A percentile compares a stretch with the other conserved stretches of the same genome.
Evolutionary conservation across 352 stramenopile species (phyloP).

Genomic region (Pythium guiyangense): DNA sequence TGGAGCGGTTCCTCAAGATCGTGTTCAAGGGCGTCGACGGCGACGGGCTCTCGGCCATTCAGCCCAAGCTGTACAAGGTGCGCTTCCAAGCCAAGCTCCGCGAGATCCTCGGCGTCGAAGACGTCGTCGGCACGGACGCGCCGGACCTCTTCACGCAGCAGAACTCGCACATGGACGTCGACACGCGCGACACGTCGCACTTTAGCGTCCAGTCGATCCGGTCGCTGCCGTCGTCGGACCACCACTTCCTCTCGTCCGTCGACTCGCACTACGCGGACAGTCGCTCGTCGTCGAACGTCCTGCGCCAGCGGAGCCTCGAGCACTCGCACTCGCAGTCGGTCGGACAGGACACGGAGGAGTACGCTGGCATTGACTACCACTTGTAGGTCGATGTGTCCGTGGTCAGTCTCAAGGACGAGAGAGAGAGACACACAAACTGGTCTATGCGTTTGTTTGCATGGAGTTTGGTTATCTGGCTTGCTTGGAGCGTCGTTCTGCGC

Average conservation of each 20-base stretch:
- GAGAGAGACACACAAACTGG: too few species aligned
- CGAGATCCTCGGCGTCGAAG: constrained; percentile 80
- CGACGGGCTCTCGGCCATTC: constrained; percentile 81
- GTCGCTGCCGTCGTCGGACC: constrained; percentile 58
- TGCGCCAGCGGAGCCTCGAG: constrained; percentile 56
- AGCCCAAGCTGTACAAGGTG: constrained; percentile 79
- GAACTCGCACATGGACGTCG: constrained; percentile 87
- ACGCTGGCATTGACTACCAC: constrained; percentile 83
- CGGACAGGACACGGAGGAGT: constrained; percentile 77
- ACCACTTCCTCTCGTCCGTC: constrained; percentile 49
- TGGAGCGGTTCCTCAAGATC: constrained; percentile 89
- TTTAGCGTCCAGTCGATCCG: constrained; percentile 62
- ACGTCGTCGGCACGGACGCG: constrained; percentile 43
- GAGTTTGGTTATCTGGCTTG: too few species aligned
- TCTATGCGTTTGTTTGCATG: too few species aligned
- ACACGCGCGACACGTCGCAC: constrained; percentile 55
- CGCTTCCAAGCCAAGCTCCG: constrained; percentile 87
- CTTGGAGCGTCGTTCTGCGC: too few species aligned
- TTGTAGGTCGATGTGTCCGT: too few species aligned
- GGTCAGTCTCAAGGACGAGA: background rate
- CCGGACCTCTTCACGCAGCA: constrained; percentile 70
- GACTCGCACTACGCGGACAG: constrained; percentile 65
- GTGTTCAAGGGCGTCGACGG: constrained; percentile 74
- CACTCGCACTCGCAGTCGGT: constrained; percentile 55
- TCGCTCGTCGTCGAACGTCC: constrained; percentile 33